Evolutionary conservation across 306 rosid genomes (phyloP).

Genomic region (Castanea sativa): DNA sequence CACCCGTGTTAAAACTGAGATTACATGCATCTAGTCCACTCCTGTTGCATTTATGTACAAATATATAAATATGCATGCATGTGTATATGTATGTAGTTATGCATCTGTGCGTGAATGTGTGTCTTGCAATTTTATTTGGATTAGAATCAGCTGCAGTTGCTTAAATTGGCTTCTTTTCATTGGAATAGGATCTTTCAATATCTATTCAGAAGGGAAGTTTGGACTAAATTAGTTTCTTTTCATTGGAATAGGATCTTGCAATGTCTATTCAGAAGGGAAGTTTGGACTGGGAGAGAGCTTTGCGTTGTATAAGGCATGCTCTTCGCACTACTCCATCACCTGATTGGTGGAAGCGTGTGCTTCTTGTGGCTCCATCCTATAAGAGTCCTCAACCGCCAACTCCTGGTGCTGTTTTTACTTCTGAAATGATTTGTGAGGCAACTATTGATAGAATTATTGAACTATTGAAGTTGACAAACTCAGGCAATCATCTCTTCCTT

Average conservation of each 20-base stretch:
- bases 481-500: conserved; percentile 58
- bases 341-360: conserved; percentile 99
- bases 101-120: neutral
- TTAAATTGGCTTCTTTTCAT: conserved; percentile 20
- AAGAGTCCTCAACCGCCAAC: conserved; percentile 70
- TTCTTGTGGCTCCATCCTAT: conserved; percentile 80
- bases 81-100: neutral
- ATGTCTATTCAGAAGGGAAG: conserved; percentile 82
- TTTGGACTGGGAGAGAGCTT: conserved; percentile 98
- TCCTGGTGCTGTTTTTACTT: conserved; percentile 94
- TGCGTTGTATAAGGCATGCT: conserved; percentile 95
- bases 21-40: neutral
- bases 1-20: no score
- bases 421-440: conserved; percentile 96
- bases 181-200: conserved; percentile 73
- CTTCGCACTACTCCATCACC: conserved; percentile 94
- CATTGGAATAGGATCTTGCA: conserved; percentile 72
- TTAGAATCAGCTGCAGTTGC: conserved; percentile 13
- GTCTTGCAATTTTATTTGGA: conserved; percentile 15
- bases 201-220: conserved; percentile 85
- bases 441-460: conserved; percentile 89
- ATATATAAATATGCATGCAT: neutral
- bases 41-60: neutral
- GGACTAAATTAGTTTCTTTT: conserved; percentile 44
- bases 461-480: conserved; percentile 80